Evolutionary conservation across 192 early-diverging fungal species (phyloP), one percentile per base, ranked within the genome.

Genomic region (Coemansia sp.): DNA sequence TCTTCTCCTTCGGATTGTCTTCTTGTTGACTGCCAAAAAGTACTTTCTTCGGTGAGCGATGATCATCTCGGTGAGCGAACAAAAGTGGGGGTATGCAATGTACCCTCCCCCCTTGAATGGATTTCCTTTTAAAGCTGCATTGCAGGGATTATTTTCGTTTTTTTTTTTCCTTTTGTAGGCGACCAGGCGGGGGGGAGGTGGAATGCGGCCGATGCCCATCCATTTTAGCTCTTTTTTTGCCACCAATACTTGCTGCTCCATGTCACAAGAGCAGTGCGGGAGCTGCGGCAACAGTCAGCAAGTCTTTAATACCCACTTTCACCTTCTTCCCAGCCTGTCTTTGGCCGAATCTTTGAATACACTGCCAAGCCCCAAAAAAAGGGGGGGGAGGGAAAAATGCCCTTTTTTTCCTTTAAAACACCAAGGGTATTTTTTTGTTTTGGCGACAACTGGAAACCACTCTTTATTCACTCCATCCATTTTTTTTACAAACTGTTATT

Each of bases 281-380:
- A 51, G 49, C 49, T 51, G 49, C 49, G 49, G 49, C 49, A 51
- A 20, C 49, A 51, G 49, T 51, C 49, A 51, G 20, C 49, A 20
- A 51, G 20, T 20, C 20, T 22, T 20, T 43, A 15, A 16, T 43
- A 15, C 42, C 15, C 15, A 15, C 8, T 51, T 49, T 51, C 24
- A 51, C 20, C 20, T 22, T n/a, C 49, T 8, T 51, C 49, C 20
- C 49, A 20, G 44, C 20, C 49, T 22, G 49, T 10, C 49, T 51
- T 51, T 51, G 49, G n/a, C 49, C 49, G 49, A 38, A 24, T 24
- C 7, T 20, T 51, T 51, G n/a, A 22, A 20, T 22, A 51, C n/a
- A 10, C 44, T 20, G n/a, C 49, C 49, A 51, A 51, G 49, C 20
- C 20, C n/a, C 9, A 51, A 51, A 51, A 20, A 27, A 27, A 2